phyloP scores from a whole-genome alignment of 2,329 filamentous ascomycete genomes.

The Penicillium oxalicum region DNA sequence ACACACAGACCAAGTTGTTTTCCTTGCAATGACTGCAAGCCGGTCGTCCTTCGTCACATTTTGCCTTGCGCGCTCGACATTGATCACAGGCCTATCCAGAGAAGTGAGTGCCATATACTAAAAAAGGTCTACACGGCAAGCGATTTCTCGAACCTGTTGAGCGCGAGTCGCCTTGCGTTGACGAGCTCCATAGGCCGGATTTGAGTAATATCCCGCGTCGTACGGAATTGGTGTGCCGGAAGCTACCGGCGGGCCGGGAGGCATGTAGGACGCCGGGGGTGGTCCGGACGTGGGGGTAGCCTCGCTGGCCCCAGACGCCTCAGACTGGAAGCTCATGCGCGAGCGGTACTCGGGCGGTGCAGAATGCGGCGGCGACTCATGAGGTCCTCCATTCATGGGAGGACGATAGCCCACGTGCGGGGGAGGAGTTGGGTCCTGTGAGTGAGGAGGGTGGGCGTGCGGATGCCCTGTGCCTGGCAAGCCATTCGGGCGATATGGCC shows the following conservation, averaged over 20 bases:
- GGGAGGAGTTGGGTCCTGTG: slow-evolving; percentile 19
- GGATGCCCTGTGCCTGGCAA: slow-evolving; percentile 25
- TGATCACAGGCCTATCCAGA: slow-evolving; percentile 77
- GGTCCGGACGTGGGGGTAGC: slow-evolving; percentile 25
- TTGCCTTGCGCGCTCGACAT: slow-evolving; percentile 80
- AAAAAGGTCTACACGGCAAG: too few species aligned
- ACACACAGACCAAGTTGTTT: slow-evolving; percentile 75
- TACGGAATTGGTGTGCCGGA: slow-evolving; percentile 26
- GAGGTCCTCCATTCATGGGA: slow-evolving; percentile 30
- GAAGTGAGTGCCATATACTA: background rate
- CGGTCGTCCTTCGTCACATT: slow-evolving; percentile 81
- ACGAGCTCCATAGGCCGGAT: slow-evolving; percentile 27
- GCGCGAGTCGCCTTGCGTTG: slow-evolving; percentile 38
- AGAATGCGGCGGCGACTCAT: slow-evolving; percentile 28
- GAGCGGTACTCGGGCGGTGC: slow-evolving; percentile 30
- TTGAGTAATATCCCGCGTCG: slow-evolving; percentile 28
- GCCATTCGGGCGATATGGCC: slow-evolving; percentile 31
- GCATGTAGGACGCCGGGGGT: slow-evolving; percentile 24
- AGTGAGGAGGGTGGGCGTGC: slow-evolving; percentile 9
- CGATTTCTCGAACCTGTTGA: slow-evolving; percentile 31
- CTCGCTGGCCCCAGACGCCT: slow-evolving; percentile 28
- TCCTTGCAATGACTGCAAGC: slow-evolving; percentile 82
- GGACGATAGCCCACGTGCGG: slow-evolving; percentile 26
- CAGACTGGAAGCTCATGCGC: slow-evolving; percentile 29
- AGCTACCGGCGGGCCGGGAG: slow-evolving; percentile 22